Percentiles rank a stretch among this genome's conserved stretches.
These are phyloP conservation scores for Nakaseomyces bracarensis DNA, from an alignment of 1,139 yeast genomes.

Conservation along the genomic window DNA sequence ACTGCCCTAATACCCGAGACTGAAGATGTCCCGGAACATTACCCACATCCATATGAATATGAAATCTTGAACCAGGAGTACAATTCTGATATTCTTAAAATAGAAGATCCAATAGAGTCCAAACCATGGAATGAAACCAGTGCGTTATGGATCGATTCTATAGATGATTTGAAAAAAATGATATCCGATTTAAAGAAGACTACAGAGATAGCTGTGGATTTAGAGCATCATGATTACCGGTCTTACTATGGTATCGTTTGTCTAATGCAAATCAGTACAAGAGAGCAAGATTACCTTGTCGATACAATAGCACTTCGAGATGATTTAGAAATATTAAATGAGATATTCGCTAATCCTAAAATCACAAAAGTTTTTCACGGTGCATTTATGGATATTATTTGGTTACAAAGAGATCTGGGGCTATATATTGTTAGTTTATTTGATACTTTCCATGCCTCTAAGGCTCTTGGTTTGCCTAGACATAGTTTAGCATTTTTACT, in stretches of 20 bases:
- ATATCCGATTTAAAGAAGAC: slow-evolving; percentile 42
- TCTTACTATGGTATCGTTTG: slow-evolving; percentile 87
- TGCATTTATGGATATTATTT: slow-evolving; percentile 91
- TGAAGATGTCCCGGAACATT: slow-evolving; percentile 48
- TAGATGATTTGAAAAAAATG: slow-evolving; percentile 47
- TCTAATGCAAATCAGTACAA: slow-evolving; percentile 83
- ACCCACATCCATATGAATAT: slow-evolving; percentile 69
- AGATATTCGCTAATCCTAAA: slow-evolving; percentile 68
- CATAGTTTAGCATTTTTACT: slow-evolving; percentile 78
- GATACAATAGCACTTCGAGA: slow-evolving; percentile 72
- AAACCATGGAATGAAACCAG: slow-evolving; percentile 57
- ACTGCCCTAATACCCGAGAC: slow-evolving; percentile 37
- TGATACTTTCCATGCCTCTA: slow-evolving; percentile 89
- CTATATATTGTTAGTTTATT: slow-evolving; percentile 80
- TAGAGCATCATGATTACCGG: slow-evolving; percentile 92
- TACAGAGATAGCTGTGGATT: slow-evolving; percentile 81
- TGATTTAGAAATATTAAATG: slow-evolving; percentile 59
- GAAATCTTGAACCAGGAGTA: slow-evolving; percentile 71
- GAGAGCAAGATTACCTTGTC: slow-evolving; percentile 74
- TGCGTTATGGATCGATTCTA: slow-evolving; percentile 66
- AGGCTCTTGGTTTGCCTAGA: slow-evolving; percentile 66
- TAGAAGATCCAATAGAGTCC: slow-evolving; percentile 46
- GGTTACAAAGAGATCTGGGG: slow-evolving; percentile 96
- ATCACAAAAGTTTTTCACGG: slow-evolving; percentile 91
- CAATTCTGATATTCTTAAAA: slow-evolving; percentile 48